Evolutionary conservation across 371 early-diverging fungal species (phyloP).

Genomic region (Actinomucor elegans): DNA sequence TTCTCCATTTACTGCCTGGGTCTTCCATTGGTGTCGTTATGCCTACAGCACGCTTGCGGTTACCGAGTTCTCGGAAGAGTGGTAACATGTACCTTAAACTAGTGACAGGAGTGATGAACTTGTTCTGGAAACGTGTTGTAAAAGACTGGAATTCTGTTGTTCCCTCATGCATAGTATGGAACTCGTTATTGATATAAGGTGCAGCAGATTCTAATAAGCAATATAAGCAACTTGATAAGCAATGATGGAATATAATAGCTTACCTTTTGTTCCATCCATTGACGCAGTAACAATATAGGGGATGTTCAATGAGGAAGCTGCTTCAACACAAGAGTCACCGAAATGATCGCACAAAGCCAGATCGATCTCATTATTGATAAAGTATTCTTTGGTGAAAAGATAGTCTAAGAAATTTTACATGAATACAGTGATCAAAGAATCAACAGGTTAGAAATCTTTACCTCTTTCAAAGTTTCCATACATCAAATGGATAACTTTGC

Average conservation of each 20-base stretch:
- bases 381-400: not conserved
- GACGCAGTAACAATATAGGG: not conserved
- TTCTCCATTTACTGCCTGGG: not conserved
- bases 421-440: not conserved
- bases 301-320: not conserved
- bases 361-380: not conserved
- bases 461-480: conserved; percentile 1
- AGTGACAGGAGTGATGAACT: not conserved
- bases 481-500: not conserved
- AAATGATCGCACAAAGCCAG: conserved; percentile 14
- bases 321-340: conserved; percentile 1
- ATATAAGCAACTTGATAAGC: not conserved
- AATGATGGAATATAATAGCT: no score
- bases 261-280: not conserved
- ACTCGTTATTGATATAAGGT: conserved; percentile 5
- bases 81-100: not conserved
- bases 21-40: not conserved
- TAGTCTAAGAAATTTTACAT: not conserved
- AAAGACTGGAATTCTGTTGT: conserved; percentile 9
- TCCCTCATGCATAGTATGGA: not conserved
- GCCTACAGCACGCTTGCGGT: not conserved
- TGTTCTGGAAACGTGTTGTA: not conserved
- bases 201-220: not conserved
- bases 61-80: not conserved
- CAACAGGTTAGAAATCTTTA: not conserved